Evolutionary conservation across 495 filamentous ascomycete genomes (phyloP).

Genomic region (Annulohypoxylon stygium): DNA sequence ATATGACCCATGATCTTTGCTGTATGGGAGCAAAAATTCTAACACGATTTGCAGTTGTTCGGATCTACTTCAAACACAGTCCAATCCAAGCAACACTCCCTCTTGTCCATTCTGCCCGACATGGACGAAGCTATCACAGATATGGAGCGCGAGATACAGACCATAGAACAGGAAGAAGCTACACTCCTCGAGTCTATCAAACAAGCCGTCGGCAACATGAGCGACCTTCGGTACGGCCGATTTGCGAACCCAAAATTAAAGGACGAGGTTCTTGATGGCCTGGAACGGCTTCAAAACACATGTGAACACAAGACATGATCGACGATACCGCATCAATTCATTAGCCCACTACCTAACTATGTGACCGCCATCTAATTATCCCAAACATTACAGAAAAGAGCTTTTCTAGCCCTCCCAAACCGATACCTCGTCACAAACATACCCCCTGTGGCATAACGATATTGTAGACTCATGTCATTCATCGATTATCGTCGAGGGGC

Average conservation of each 20-base stretch:
- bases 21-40: not conserved
- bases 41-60: slow-evolving; percentile 66
- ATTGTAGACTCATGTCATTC: not conserved
- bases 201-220: slow-evolving; percentile 76
- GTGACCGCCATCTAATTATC: slow-evolving; percentile 31
- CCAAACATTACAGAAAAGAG: slow-evolving; percentile 8
- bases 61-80: slow-evolving; percentile 63
- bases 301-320: slow-evolving; percentile 65
- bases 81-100: slow-evolving; percentile 66
- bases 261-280: slow-evolving; percentile 72
- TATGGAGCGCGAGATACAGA: slow-evolving; percentile 74
- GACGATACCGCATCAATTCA: slow-evolving; percentile 29
- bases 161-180: slow-evolving; percentile 73
- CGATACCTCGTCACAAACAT: slow-evolving; percentile 8
- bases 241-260: slow-evolving; percentile 70
- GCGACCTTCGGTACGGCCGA: slow-evolving; percentile 85
- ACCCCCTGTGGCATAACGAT: not conserved
- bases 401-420: slow-evolving; percentile 9
- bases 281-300: slow-evolving; percentile 71
- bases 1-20: slow-evolving; percentile 38
- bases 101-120: slow-evolving; percentile 72
- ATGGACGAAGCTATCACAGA: slow-evolving; percentile 75
- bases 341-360: slow-evolving; percentile 36
- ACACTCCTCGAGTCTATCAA: slow-evolving; percentile 70
- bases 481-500: slow-evolving; percentile 46